Percentiles rank a stretch among this genome's conserved stretches.
These are phyloP conservation scores for Chrysopogon serrulatus DNA, from an alignment of 176 grass and related monocot genomes.

Conservation along the genomic window DNA sequence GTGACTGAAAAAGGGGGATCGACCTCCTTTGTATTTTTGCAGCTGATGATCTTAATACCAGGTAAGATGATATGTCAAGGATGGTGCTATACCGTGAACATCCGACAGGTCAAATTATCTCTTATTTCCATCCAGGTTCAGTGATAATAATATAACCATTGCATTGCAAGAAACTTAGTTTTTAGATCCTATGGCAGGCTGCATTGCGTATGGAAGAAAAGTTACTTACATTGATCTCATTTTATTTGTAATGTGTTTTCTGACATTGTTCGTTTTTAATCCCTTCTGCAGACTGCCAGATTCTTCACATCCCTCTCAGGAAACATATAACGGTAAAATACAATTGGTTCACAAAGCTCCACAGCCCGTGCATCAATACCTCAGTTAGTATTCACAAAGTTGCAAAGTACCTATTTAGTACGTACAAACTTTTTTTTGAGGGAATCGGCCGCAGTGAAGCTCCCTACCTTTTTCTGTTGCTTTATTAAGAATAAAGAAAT, in stretches of 20 bases:
- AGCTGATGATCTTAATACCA: constrained; percentile 97
- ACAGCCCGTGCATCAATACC: too few relatives aligned
- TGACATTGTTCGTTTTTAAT: background rate
- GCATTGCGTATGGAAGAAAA: too few relatives aligned
- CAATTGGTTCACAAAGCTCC: too few relatives aligned
- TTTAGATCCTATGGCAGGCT: constrained; percentile 48
- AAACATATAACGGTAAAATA: background rate
- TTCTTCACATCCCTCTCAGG: background rate
- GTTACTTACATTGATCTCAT: too few relatives aligned
- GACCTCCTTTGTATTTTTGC: constrained; percentile 91
- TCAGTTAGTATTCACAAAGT: too few relatives aligned
- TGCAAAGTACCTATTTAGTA: too few relatives aligned
- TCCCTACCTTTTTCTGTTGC: too few relatives aligned
- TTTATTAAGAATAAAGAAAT: too few relatives aligned
- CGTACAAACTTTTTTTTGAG: too few relatives aligned
- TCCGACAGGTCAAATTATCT: too few relatives aligned
- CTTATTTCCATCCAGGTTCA: background rate
- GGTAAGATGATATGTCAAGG: constrained; percentile 27
- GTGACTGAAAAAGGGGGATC: constrained; percentile 62
- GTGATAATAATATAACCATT: constrained; percentile 3
- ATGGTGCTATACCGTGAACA: background rate
- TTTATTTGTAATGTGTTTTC: too few relatives aligned
- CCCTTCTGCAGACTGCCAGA: background rate
- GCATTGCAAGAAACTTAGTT: background rate
- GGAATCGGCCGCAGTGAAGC: too few relatives aligned